Base-by-base conservation (phyloP, 2,329 filamentous ascomycete genomes). In the Monosporascus cannonballus region DNA sequence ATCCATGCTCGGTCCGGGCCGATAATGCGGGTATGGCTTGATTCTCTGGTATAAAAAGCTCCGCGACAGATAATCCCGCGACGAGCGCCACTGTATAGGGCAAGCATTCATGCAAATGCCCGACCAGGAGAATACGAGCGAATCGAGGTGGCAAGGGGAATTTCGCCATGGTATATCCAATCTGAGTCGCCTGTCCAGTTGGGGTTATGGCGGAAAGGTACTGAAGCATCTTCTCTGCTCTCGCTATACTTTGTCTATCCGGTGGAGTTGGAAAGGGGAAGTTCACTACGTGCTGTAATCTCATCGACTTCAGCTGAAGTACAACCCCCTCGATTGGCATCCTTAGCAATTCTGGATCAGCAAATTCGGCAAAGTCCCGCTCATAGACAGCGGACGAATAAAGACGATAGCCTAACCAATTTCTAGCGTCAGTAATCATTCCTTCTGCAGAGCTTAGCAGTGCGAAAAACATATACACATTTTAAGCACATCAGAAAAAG, bases 251-350 rank as follows among this genome's bases (percentile, higher is more conserved):
- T 50, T 84, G 77, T 15, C 85, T 80, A 61, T 91, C 86, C 2
- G 94, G 94, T 0, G 91, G 85, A 15, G 93, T 97, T 4, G 94
- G 94, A 67, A 97, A 99, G 0, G 95, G 94, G 67, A 99, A 99
- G 69, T 94, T 95, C 67, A 90, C 81, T 7, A 99, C 87, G 53
- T 92, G 86, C 55, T 93, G 88, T 34, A 96, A 81, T 51, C 91
- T 89, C 89, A 99, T 96, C 49, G 87, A 85, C 75, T 97, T 99
- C 62, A 99, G 83, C 68, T 96, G 92, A 38, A 99, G 76, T 1
- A 97, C 92, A 3, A 97, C 83, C 18, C 87, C 90, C 69, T 99
- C 94, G 27, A 97, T 90, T 1, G 94, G 93, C 71, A 94, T 96
- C 24, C 92, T 83, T 47, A 95, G 72, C 39, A 99, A 86, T 69